Percentiles rank a stretch among this genome's conserved stretches.
Evolutionary conservation across 139 green algal species (phyloP).

Genomic region (Chlorella sp.): DNA sequence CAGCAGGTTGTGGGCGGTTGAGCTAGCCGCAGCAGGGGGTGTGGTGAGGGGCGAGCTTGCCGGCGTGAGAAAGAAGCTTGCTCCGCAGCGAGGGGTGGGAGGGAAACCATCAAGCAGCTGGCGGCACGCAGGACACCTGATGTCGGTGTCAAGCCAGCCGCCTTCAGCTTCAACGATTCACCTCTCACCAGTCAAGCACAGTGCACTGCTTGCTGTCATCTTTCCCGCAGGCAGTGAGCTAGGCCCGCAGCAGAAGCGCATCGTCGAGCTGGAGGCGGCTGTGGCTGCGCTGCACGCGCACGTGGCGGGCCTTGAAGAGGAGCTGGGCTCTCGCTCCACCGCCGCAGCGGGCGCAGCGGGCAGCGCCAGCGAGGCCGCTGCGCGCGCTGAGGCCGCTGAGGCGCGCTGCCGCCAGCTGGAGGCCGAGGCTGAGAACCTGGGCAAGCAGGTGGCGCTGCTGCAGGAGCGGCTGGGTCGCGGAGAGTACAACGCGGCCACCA

Average conservation of each 20-base stretch:
- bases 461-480: slow-evolving; percentile 73
- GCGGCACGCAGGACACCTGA: not conserved
- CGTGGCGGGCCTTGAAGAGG: slow-evolving; percentile 22
- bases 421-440: slow-evolving; percentile 40
- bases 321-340: slow-evolving; percentile 1
- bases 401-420: slow-evolving; percentile 23
- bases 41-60: no score
- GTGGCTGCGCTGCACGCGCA: slow-evolving; percentile 40
- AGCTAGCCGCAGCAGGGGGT: no score
- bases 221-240: slow-evolving; percentile 8
- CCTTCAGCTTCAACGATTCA: no score
- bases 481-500: slow-evolving; percentile 68
- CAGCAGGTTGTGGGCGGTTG: not conserved
- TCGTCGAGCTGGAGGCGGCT: slow-evolving; percentile 48
- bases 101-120: not conserved
- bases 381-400: slow-evolving; percentile 35
- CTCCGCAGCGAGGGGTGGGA: not conserved
- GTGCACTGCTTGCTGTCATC: no score
- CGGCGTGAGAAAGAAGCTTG: no score
- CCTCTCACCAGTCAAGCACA: no score
- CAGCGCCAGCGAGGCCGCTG: slow-evolving; percentile 4
- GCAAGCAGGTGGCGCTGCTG: slow-evolving; percentile 27
- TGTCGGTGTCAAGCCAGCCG: no score
- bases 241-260: slow-evolving; percentile 36
- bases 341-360: slow-evolving; percentile 1